Percentiles rank a stretch among this genome's conserved stretches.
Evolutionary conservation across 2,329 filamentous ascomycete genomes (phyloP).

Genomic region (Colletotrichum liriopes): DNA sequence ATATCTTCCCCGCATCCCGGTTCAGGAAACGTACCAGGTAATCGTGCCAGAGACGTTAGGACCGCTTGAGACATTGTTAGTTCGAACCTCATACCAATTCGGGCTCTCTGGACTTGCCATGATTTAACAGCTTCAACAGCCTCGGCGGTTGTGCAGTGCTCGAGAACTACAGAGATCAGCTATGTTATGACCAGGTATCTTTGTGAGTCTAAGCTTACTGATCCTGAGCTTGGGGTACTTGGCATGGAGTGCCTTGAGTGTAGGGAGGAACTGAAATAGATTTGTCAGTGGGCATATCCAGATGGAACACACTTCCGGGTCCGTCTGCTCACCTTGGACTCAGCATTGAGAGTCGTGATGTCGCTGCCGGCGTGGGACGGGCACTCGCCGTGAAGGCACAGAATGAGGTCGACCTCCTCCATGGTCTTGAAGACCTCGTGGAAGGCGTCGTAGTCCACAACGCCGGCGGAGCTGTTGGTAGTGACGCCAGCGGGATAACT

Average conservation of each 20-base stretch:
- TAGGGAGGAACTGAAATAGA: slow-evolving; percentile 79
- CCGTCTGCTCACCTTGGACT: slow-evolving; percentile 62
- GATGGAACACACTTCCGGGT: not conserved
- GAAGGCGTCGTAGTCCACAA: slow-evolving; percentile 79
- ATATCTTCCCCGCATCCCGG: not conserved
- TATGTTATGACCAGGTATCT: too few species aligned
- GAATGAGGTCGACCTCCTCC: slow-evolving; percentile 85
- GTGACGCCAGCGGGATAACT: slow-evolving; percentile 65
- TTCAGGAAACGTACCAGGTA: slow-evolving; percentile 49
- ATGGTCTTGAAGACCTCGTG: slow-evolving; percentile 90
- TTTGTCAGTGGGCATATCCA: not conserved
- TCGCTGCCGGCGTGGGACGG: slow-evolving; percentile 58
- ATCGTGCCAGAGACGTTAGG: slow-evolving; percentile 74
- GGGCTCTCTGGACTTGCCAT: slow-evolving; percentile 1
- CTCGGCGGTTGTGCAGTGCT: slow-evolving; percentile 90
- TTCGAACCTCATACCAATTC: not conserved
- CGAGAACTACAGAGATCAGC: slow-evolving; percentile 63
- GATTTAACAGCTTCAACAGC: slow-evolving; percentile 80
- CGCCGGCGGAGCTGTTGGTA: slow-evolving; percentile 78
- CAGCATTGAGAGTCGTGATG: slow-evolving; percentile 76
- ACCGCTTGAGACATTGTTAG: slow-evolving; percentile 73
- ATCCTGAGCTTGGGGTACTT: slow-evolving; percentile 82
- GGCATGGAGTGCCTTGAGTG: slow-evolving; percentile 79
- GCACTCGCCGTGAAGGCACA: slow-evolving; percentile 96
- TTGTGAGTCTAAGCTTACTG: slow-evolving; percentile 11